These are phyloP conservation scores for Botrytis galanthina DNA, from an alignment of 2,329 filamentous ascomycete genomes.

Conservation along the genomic window DNA sequence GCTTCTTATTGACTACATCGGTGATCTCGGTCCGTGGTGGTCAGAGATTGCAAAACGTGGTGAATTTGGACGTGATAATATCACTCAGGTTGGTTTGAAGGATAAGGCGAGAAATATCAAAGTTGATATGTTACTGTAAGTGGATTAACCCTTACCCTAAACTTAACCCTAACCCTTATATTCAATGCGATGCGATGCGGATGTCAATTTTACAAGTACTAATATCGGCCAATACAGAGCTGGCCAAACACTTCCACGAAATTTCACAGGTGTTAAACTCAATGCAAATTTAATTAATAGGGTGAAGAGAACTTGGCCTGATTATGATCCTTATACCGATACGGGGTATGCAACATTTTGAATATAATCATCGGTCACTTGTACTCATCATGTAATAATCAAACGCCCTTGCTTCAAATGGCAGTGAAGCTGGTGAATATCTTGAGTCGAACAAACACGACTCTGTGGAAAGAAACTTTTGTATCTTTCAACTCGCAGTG, in stretches of 20 bases:
- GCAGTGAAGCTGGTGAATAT: background rate
- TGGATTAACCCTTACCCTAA: constrained; percentile 23
- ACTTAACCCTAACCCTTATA: background rate
- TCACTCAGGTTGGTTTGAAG: constrained; percentile 51
- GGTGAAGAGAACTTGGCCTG: background rate
- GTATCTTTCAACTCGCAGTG: background rate
- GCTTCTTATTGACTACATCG: constrained; percentile 50
- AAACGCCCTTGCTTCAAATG: background rate
- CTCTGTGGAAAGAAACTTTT: background rate
- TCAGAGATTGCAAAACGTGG: constrained; percentile 44
- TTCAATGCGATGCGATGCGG: too few relatives aligned
- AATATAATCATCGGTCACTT: background rate
- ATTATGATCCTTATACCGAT: background rate
- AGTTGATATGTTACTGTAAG: constrained; percentile 45
- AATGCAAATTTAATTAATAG: background rate
- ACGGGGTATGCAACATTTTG: background rate
- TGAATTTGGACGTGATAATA: constrained; percentile 34
- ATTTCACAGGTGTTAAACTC: background rate
- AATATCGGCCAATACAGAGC: background rate
- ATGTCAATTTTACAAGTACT: background rate
- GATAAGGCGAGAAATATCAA: constrained; percentile 56
- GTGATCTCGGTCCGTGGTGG: constrained; percentile 46
- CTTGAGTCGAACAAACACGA: background rate
- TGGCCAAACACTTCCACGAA: background rate
- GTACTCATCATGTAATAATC: background rate